Base-by-base conservation (phyloP, 1,139 yeast genomes). In the Candida pseudoviswanathii region DNA sequence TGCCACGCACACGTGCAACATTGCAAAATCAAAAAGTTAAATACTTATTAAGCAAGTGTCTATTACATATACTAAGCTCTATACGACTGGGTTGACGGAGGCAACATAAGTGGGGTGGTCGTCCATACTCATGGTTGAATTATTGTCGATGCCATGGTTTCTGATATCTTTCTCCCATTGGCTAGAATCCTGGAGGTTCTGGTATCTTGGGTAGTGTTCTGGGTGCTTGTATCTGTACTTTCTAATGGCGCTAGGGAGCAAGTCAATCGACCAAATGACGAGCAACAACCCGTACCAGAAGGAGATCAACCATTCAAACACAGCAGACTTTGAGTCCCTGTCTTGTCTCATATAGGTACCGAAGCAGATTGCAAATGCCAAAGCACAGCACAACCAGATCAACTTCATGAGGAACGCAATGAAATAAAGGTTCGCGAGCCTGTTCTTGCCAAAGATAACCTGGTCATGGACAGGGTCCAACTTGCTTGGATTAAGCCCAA, bases 251-350 rank as follows among this genome's bases (percentile, higher is more conserved):
- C 87, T 83, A 0, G 92, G 88, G 61, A 79, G 78, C 58, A 91
- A 77, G 63, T 92, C 97, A 57, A 82, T 76, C 2, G 86, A 71
- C 69, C 94, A 78, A 54, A 86, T 70, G 7, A 86, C 64, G 58
- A 86, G 79, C 54, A 88, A 75, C 36, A 86, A 63, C 7, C 96
- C 95, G 63, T 89, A 91, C 84, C 89, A 86, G 68, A 85, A 92
- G 5, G 92, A 85, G 43, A 91, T 68, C 6, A 82, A 62, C 97
- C 98, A 92, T 66, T 92, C 98, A 64, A 87, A 84, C 11, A 71
- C 70, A 0, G 88, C 89, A 25, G 84, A 77, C 47, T 77, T 69
- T 11, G 75, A 67, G 36, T 75, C 68, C 8, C 70, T 51, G 38
- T 71, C 76, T 1, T 50, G 47, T 7, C 63, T 57, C 77, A 75